These are phyloP conservation scores for Entonaema liquescens DNA, from an alignment of 495 filamentous ascomycete genomes.

Conservation along the genomic window DNA sequence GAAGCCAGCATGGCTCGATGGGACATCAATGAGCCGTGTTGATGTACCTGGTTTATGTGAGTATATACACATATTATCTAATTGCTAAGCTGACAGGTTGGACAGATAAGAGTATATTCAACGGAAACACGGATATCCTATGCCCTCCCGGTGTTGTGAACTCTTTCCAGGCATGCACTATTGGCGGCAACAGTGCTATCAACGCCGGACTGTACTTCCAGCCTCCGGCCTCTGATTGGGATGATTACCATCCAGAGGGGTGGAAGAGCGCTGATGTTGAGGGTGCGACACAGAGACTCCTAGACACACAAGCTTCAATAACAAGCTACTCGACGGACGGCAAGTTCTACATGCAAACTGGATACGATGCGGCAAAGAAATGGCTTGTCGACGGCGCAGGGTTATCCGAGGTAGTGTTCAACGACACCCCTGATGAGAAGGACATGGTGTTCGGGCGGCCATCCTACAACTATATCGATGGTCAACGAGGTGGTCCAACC, in stretches of 20 bases:
- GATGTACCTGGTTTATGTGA: constrained; percentile 66
- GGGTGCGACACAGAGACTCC: constrained; percentile 58
- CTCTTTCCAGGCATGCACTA: constrained; percentile 65
- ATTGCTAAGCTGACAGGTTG: constrained; percentile 8
- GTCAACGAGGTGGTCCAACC: constrained; percentile 64
- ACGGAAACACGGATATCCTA: constrained; percentile 45
- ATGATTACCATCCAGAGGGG: constrained; percentile 65
- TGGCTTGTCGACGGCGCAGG: constrained; percentile 59
- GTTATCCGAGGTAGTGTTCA: constrained; percentile 61
- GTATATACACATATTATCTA: background rate
- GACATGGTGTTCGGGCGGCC: constrained; percentile 61
- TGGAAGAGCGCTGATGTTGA: constrained; percentile 67
- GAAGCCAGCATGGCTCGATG: constrained; percentile 60
- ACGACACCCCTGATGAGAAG: constrained; percentile 61
- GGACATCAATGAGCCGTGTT: constrained; percentile 65
- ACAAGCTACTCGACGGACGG: constrained; percentile 63
- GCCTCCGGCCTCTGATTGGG: constrained; percentile 63
- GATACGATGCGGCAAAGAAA: constrained; percentile 60
- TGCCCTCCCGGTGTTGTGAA: constrained; percentile 50
- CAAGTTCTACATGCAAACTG: constrained; percentile 62
- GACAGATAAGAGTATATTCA: constrained; percentile 59
- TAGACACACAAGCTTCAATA: constrained; percentile 63
- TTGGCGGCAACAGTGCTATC: constrained; percentile 62
- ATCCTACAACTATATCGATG: constrained; percentile 61
- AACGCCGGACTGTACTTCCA: constrained; percentile 59